Conservation (phyloP, 371 early-diverging fungal species). For the Mucor circinelloides region DNA sequence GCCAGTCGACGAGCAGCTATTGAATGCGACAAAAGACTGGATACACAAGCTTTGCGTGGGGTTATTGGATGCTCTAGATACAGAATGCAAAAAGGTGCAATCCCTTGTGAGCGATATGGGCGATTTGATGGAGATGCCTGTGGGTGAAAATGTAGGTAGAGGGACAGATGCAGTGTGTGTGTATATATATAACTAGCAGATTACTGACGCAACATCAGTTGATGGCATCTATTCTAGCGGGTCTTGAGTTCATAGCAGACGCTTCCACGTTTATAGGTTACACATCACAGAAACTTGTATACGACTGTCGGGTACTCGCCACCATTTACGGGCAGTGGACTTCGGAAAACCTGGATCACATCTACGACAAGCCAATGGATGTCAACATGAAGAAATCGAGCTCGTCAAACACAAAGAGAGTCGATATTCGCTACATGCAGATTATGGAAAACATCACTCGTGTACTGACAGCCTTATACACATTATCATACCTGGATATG, state of each 20-base stretch:
- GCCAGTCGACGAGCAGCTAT: constrained; percentile 45
- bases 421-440: constrained; percentile 48
- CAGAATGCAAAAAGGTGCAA: constrained; percentile 39
- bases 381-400: not conserved
- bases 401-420: constrained; percentile 7
- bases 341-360: constrained; percentile 33
- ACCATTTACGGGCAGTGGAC: constrained; percentile 45
- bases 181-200: not conserved
- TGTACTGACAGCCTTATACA: constrained; percentile 28
- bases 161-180: not conserved
- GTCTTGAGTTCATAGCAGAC: constrained; percentile 44
- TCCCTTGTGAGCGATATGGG: constrained; percentile 30
- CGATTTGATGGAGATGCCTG: constrained; percentile 26
- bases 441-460: constrained; percentile 42
- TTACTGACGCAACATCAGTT: constrained; percentile 18
- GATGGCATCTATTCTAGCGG: constrained; percentile 41
- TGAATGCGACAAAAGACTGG: constrained; percentile 42
- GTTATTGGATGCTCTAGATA: constrained; percentile 34
- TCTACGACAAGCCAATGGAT: constrained; percentile 24
- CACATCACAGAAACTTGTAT: constrained; percentile 28
- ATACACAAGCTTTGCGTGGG: constrained; percentile 38
- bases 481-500: constrained; percentile 27
- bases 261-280: constrained; percentile 36
- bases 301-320: constrained; percentile 32
- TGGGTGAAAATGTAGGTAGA: constrained; percentile 35